phyloP scores from a whole-genome alignment of 176 grass and related monocot species.

The Juncus inflexus region DNA sequence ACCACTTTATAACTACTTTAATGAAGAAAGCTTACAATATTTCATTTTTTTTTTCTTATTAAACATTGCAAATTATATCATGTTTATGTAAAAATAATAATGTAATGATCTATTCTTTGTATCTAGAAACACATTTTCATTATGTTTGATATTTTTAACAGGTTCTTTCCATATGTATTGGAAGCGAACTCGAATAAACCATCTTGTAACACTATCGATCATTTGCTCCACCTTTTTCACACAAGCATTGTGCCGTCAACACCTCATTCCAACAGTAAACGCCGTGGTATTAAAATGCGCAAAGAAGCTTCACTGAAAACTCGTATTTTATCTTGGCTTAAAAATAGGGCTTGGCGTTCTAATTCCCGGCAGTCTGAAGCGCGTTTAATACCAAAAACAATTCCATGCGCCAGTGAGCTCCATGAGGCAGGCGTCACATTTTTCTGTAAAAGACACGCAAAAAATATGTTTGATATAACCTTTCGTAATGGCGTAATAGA shows the following conservation, averaged over 20 bases:
- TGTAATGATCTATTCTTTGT: too few relatives aligned
- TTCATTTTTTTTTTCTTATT: neutral
- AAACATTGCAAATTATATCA: too few relatives aligned
- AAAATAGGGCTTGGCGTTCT: fast-evolving
- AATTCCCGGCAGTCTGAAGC: neutral
- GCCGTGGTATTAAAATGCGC: neutral
- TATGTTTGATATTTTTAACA: neutral
- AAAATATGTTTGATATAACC: neutral
- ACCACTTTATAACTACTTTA: neutral
- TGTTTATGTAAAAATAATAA: too few relatives aligned
- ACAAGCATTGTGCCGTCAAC: neutral
- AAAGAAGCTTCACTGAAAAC: neutral
- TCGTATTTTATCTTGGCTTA: neutral
- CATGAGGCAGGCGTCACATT: slow-evolving; percentile 6
- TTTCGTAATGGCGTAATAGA: slow-evolving; percentile 8
- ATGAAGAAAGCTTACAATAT: slow-evolving; percentile 8
- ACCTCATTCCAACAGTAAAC: fast-evolving
- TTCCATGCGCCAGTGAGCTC: slow-evolving; percentile 5
- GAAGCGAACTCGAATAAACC: neutral
- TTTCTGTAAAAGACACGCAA: neutral
- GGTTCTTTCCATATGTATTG: neutral
- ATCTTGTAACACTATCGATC: neutral
- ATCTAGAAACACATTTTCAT: too few relatives aligned
- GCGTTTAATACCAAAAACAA: neutral
- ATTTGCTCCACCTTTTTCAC: slow-evolving; percentile 24